A percentile compares a stretch with the other conserved stretches of the same genome.
Evolutionary conservation across 1,284 basidiomycete species (phyloP).

Genomic region (Porogramme epimiltina): DNA sequence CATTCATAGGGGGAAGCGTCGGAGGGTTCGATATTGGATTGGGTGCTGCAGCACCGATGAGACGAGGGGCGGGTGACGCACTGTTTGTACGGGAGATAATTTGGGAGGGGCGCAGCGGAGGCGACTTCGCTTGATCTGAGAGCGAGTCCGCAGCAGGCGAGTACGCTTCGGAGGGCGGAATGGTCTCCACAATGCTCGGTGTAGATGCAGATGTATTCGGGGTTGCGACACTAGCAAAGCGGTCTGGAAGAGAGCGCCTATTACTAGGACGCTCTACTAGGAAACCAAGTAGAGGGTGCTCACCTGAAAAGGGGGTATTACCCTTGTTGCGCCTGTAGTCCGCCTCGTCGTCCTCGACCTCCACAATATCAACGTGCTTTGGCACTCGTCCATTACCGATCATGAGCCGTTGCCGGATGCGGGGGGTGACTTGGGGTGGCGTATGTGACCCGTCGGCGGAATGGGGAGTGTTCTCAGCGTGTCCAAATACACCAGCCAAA

Average conservation of each 20-base stretch:
- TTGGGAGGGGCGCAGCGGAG: constrained; percentile 18
- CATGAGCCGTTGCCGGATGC: constrained; percentile 60
- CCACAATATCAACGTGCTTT: constrained; percentile 39
- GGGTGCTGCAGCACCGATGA: constrained; percentile 1
- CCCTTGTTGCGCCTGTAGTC: constrained; percentile 12
- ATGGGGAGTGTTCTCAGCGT: constrained; percentile 40
- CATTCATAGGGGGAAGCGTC: constrained; percentile 23
- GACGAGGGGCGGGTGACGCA: constrained; percentile 12
- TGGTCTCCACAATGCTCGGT: constrained; percentile 23
- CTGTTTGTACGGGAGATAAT: constrained; percentile 20
- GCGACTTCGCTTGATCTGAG: constrained; percentile 8
- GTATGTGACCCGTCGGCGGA: constrained; percentile 45
- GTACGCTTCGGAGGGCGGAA: constrained; percentile 31
- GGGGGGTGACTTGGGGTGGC: constrained; percentile 48
- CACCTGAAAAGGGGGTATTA: constrained; percentile 16
- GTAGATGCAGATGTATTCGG: constrained; percentile 25
- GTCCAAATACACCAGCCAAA: constrained; percentile 90
- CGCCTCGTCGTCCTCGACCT: constrained; percentile 42
- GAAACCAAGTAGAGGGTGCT: constrained; percentile 3
- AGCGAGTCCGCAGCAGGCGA: constrained; percentile 18
- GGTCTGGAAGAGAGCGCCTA: constrained; percentile 23
- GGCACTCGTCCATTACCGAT: constrained; percentile 55
- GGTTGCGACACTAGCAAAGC: constrained; percentile 34
- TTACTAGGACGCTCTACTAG: background rate
- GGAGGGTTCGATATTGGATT: constrained; percentile 21